A percentile compares a stretch with the other conserved stretches of the same genome.
Evolutionary conservation across 2,329 filamentous ascomycete genomes (phyloP).

Genomic region (Clarireedia hainanense): DNA sequence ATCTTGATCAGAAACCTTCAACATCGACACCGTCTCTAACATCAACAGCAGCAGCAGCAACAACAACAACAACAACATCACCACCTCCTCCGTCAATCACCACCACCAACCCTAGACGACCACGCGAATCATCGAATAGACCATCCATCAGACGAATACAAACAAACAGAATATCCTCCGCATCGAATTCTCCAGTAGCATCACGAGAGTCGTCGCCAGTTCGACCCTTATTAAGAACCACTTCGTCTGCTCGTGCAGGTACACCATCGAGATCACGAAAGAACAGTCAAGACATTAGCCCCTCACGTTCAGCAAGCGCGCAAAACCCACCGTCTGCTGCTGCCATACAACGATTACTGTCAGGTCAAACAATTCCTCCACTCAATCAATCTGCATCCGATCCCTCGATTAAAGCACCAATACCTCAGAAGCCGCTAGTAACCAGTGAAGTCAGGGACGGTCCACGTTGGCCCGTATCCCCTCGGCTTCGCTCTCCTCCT

Average conservation of each 20-base stretch:
- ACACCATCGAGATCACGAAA: conserved; percentile 48
- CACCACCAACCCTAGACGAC: conserved; percentile 4
- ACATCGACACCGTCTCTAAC: neutral
- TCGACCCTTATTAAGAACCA: conserved; percentile 23
- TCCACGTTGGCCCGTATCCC: conserved; percentile 70
- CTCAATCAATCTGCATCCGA: conserved; percentile 56
- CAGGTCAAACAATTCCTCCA: conserved; percentile 55
- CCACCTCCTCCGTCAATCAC: too few relatives aligned
- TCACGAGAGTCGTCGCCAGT: conserved; percentile 42
- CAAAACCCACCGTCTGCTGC: conserved; percentile 53
- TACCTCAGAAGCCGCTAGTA: conserved; percentile 53
- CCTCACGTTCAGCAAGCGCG: conserved; percentile 42
- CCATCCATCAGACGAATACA: conserved; percentile 23
- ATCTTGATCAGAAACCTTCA: neutral
- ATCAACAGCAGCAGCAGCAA: neutral
- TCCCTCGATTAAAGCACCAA: conserved; percentile 49
- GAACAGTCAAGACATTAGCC: conserved; percentile 60
- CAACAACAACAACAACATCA: neutral
- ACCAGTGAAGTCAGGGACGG: conserved; percentile 43
- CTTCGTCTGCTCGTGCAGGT: conserved; percentile 17
- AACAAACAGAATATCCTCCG: conserved; percentile 28
- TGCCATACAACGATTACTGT: conserved; percentile 58
- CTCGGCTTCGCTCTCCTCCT: conserved; percentile 69
- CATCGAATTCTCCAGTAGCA: conserved; percentile 36
- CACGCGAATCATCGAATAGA: conserved; percentile 19